Evolutionary conservation across 2,329 filamentous ascomycete species (phyloP), one percentile per base, ranked within the genome.

Genomic region (Xylariaceae sp.): DNA sequence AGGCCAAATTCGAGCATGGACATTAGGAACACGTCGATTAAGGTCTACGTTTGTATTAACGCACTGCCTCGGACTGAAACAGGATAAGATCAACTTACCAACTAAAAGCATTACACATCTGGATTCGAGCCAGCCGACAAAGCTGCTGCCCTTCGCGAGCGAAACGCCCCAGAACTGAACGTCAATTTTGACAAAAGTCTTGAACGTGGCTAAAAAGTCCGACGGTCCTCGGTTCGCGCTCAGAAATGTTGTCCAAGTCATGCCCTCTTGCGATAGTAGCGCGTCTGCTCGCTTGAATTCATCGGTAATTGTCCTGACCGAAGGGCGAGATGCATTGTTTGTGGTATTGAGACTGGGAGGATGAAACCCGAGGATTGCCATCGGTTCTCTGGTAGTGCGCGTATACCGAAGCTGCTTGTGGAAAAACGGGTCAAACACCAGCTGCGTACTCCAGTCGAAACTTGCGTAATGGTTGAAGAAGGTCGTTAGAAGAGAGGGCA

Each of bases 161-260:
- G 82, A 83, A 6, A 78, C 70, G 1, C 84, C 84, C 86, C 86
- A 89, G 67, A 85, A 88, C 40, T 85, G 82, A 1, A 83, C 75
- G 51, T 86, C 81, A 45, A 89, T 77, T 61, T 81, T 82, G 51
- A 85, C 69, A 62, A 84, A 89, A 46, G 72, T 80, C 49, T 73
- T 77, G 65, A 81, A 82, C 0, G 70, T 63, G 1, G 59, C 60
- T 5, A 87, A 63, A 58, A 88, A 88, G 3, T 79, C 75, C 1
- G 55, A 46, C 4, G 73, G 70, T 9, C 73, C 75, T 1, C 52
- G 45, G 24, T 55, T 58, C 3, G 57, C 55, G 21, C 60, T 58
- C 18, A 81, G 62, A 30, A 85, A 71, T 0, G 53, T 53, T 1
- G 68, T 46, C 81, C 81, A 85, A 1, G 70, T 73, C 33, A 70